Evolutionary conservation across 2,329 filamentous ascomycete genomes (phyloP).

Genomic region (Botrytis tulipae): DNA sequence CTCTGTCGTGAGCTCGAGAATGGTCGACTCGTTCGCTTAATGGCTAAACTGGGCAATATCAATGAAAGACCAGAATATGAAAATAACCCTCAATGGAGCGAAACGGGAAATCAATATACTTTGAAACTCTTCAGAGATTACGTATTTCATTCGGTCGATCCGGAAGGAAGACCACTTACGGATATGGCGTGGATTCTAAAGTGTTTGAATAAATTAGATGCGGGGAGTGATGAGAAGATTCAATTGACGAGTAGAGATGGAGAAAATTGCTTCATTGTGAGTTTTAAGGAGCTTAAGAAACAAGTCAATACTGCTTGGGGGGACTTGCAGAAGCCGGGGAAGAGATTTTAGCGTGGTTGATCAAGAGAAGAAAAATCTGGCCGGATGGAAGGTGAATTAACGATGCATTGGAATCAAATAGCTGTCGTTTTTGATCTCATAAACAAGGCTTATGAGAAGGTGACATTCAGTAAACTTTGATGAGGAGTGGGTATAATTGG

Average conservation of each 20-base stretch:
- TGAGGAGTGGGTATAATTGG: neutral
- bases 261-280: slow-evolving; percentile 83
- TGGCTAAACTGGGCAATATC: slow-evolving; percentile 81
- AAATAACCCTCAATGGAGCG: slow-evolving; percentile 76
- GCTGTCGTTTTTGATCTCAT: neutral
- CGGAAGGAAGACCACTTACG: slow-evolving; percentile 75
- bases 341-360: slow-evolving; percentile 10
- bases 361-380: neutral
- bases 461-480: neutral
- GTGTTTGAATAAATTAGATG: slow-evolving; percentile 89
- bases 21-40: slow-evolving; percentile 72
- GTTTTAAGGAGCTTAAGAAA: slow-evolving; percentile 82
- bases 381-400: neutral
- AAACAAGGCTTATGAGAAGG: neutral
- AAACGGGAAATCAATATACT: slow-evolving; percentile 88
- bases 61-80: slow-evolving; percentile 88
- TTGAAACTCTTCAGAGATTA: slow-evolving; percentile 96
- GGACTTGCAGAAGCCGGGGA: slow-evolving; percentile 45
- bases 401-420: neutral
- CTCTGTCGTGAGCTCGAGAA: slow-evolving; percentile 86
- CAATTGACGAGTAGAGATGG: slow-evolving; percentile 86
- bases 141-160: slow-evolving; percentile 93
- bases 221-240: slow-evolving; percentile 82
- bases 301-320: slow-evolving; percentile 57
- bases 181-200: slow-evolving; percentile 85